Conservation (phyloP, 2,329 filamentous ascomycete genomes). For the Xylaria sp. region DNA sequence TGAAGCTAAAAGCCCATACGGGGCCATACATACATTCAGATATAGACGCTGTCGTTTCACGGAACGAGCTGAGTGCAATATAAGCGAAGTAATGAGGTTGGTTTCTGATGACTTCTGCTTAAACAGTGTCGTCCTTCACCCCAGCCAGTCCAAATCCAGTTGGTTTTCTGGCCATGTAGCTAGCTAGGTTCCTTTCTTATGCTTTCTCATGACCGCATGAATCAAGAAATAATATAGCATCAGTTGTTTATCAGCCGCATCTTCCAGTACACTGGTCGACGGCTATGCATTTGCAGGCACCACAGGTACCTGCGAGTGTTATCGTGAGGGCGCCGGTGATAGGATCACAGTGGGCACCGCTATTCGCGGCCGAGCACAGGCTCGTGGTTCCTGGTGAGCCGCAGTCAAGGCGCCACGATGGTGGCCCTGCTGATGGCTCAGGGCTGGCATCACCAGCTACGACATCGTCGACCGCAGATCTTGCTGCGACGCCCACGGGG, state of each 20-base stretch:
- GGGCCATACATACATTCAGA: too few species aligned
- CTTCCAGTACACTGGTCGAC: slow-evolving; percentile 28
- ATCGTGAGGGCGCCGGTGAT: slow-evolving; percentile 34
- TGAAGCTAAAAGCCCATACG: too few species aligned
- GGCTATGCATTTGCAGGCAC: slow-evolving; percentile 32
- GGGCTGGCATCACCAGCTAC: neutral
- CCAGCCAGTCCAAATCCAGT: neutral
- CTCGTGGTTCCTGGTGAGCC: slow-evolving; percentile 31
- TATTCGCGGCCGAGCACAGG: slow-evolving; percentile 33
- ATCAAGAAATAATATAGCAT: neutral
- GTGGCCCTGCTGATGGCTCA: slow-evolving; percentile 4
- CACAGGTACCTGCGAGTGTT: slow-evolving; percentile 35
- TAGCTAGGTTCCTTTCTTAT: neutral
- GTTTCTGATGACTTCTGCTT: neutral
- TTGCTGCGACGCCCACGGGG: neutral
- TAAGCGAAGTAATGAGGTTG: neutral
- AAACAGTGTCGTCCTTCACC: neutral
- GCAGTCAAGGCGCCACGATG: slow-evolving; percentile 34
- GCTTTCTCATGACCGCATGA: neutral
- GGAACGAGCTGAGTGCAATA: neutral
- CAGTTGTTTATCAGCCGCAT: slow-evolving; percentile 21
- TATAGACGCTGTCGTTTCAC: neutral
- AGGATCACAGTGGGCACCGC: slow-evolving; percentile 35
- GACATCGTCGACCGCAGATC: neutral
- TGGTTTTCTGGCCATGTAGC: neutral